Base-by-base conservation (phyloP, 306 rosid genomes). In the Carpinus viminea region DNA sequence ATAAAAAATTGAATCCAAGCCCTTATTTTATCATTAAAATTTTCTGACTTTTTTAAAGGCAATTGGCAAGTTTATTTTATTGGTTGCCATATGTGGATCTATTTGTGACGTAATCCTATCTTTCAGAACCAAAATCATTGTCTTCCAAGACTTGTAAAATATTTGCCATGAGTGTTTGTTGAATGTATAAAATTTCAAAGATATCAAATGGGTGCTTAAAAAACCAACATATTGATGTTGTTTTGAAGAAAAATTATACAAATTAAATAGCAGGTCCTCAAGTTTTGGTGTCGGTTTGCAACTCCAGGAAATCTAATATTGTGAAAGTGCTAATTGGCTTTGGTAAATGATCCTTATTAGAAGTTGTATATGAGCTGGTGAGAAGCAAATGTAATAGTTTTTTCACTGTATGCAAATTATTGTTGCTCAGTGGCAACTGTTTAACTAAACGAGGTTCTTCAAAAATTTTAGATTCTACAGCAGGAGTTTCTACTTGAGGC, bases 251-350 rank as follows among this genome's bases (percentile, higher is more conserved):
- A 64, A 16, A 10, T 64, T 31, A 46, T 62, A 20, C 3, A 9
- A 55, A 20, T 55, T 55, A 5, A 62, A 31, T 64, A 2, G 21
- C 20, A 36, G 34, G 46, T 17, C 47, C 38, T 6, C 70, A 34
- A 34, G 47, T 64, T 64, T 60, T 13, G 47, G 11, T 34, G 45
- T 36, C 36, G 21, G 46, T 34, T 64, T 16, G 12, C 47, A 16
- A 64, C 70, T 36, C 36, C 45, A 16, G 47, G 47, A 7, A 64
- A 31, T 34, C 20, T 36, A 36, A 15, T 64, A 61, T 64, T 64
- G 70, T 64, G 46, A 64, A 66, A 18, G 72, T 41, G 48, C 72
- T 18, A 41, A 66, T 18, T 66, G 71, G 26, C 21, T 38, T 38
- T 38, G 10, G 50, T 66, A 18, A 36, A 34, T 38, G 71, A 66